Percentiles rank a stretch among this genome's conserved stretches.
Conservation (phyloP, 2,329 filamentous ascomycete genomes). For the Ramichloridium luteum region DNA sequence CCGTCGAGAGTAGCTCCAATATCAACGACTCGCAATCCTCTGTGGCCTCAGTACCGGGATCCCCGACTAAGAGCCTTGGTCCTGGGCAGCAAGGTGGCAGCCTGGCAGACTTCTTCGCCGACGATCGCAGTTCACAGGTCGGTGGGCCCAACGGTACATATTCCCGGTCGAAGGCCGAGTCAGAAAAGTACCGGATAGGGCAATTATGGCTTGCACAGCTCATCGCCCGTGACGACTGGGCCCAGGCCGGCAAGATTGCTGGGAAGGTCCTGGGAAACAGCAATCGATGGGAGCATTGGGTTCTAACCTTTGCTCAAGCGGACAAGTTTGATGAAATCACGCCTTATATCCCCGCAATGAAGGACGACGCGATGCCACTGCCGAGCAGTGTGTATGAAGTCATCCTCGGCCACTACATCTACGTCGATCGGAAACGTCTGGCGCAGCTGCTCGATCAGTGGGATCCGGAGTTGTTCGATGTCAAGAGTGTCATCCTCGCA, state of each 20-base stretch:
- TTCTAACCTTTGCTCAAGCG: slow-evolving; percentile 78
- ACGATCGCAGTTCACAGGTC: slow-evolving; percentile 44
- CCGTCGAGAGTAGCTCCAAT: slow-evolving; percentile 29
- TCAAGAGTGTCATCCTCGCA: slow-evolving; percentile 60
- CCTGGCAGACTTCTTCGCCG: slow-evolving; percentile 41
- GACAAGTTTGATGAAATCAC: slow-evolving; percentile 84
- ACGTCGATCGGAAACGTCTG: slow-evolving; percentile 61
- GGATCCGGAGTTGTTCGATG: slow-evolving; percentile 74
- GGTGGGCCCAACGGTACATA: slow-evolving; percentile 20
- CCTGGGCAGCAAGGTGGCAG: slow-evolving; percentile 18
- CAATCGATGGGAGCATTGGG: slow-evolving; percentile 87
- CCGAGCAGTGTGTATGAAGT: slow-evolving; percentile 78
- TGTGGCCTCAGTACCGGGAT: slow-evolving; percentile 28
- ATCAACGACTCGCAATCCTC: slow-evolving; percentile 26
- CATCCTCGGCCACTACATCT: slow-evolving; percentile 78
- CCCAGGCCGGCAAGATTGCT: slow-evolving; percentile 63
- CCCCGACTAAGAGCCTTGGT: slow-evolving; percentile 30
- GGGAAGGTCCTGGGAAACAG: slow-evolving; percentile 71
- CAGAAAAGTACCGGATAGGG: slow-evolving; percentile 81
- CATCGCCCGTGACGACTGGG: slow-evolving; percentile 63
- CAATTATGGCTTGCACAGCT: slow-evolving; percentile 89
- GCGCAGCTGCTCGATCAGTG: slow-evolving; percentile 69
- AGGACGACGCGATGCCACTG: slow-evolving; percentile 51
- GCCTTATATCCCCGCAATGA: slow-evolving; percentile 68
- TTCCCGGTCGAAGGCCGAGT: slow-evolving; percentile 53